Percentiles rank a stretch among this genome's conserved stretches.
These are phyloP conservation scores for Aphanomyces cochlioides DNA, from an alignment of 352 stramenopile genomes.

Conservation along the genomic window DNA sequence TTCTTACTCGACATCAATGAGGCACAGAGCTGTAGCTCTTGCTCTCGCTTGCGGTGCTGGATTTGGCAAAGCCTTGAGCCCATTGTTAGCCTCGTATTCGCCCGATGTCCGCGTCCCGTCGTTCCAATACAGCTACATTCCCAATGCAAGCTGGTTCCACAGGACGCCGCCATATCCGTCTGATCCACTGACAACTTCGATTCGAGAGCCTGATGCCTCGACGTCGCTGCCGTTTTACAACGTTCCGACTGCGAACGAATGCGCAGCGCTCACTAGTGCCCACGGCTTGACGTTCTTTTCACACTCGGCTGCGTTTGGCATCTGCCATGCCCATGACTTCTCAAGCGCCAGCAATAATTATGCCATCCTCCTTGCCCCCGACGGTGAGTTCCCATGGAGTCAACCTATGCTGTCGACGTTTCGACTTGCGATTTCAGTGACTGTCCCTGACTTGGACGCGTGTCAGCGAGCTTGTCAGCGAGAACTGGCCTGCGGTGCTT, in stretches of 20 bases:
- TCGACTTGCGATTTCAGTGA: not conserved
- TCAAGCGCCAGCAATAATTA: not conserved
- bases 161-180: not conserved
- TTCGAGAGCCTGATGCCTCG: not conserved
- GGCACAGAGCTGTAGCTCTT: too few relatives aligned
- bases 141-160: conserved; percentile 11
- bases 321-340: conserved; percentile 12
- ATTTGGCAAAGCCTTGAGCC: too few relatives aligned
- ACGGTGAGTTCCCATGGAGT: too few relatives aligned
- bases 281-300: conserved; percentile 14
- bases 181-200: not conserved
- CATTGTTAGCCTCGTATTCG: not conserved
- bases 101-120: not conserved
- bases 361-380: not conserved
- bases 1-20: too few relatives aligned
- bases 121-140: conserved; percentile 13
- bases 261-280: not conserved
- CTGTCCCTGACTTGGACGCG: not conserved
- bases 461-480: conserved; percentile 1
- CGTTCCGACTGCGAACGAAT: conserved; percentile 9
- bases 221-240: conserved; percentile 5
- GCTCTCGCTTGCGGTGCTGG: too few relatives aligned
- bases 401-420: not conserved
- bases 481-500: not conserved
- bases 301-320: not conserved